phyloP scores from a whole-genome alignment of 2,329 filamentous ascomycete genomes.

The Scorias spongiosa region DNA sequence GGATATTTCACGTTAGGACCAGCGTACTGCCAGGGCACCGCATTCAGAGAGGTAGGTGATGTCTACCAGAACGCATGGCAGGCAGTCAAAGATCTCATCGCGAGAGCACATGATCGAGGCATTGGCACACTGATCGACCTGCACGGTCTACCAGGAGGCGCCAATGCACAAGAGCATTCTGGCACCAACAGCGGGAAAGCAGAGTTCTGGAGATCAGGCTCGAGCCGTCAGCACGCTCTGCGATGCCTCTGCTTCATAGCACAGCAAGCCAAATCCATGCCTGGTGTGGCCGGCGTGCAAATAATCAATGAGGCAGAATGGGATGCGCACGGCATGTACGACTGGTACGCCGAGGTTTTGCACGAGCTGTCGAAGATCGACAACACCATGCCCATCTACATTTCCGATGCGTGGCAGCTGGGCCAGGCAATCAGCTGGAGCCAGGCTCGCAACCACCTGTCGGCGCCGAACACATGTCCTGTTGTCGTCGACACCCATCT shows the following conservation, averaged over 20 bases:
- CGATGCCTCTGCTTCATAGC: conserved; percentile 36
- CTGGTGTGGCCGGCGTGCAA: conserved; percentile 40
- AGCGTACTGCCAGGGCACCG: conserved; percentile 34
- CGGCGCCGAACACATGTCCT: conserved; percentile 23
- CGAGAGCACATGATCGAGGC: conserved; percentile 29
- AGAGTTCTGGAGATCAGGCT: conserved; percentile 33
- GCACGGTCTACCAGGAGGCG: conserved; percentile 44
- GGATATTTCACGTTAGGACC: conserved; percentile 43
- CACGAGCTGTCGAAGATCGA: conserved; percentile 33
- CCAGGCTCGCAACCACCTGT: conserved; percentile 23
- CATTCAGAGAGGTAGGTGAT: conserved; percentile 33
- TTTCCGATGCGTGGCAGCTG: conserved; percentile 45
- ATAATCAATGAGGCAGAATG: conserved; percentile 41
- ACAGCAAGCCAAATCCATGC: conserved; percentile 28
- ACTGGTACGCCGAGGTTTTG: conserved; percentile 41
- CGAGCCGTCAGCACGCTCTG: conserved; percentile 31
- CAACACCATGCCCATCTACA: conserved; percentile 36
- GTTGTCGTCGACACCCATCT: conserved; percentile 44
- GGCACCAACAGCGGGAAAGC: conserved; percentile 38
- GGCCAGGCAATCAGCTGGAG: conserved; percentile 30
- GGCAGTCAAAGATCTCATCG: conserved; percentile 32
- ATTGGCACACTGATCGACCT: conserved; percentile 44
- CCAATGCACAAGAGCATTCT: conserved; percentile 40
- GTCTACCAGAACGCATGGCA: conserved; percentile 41
- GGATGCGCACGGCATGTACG: conserved; percentile 36